Evolutionary conservation across 176 grass and related monocot genomes (phyloP), one percentile per base, ranked within the genome.

Genomic region (Oryza punctata): DNA sequence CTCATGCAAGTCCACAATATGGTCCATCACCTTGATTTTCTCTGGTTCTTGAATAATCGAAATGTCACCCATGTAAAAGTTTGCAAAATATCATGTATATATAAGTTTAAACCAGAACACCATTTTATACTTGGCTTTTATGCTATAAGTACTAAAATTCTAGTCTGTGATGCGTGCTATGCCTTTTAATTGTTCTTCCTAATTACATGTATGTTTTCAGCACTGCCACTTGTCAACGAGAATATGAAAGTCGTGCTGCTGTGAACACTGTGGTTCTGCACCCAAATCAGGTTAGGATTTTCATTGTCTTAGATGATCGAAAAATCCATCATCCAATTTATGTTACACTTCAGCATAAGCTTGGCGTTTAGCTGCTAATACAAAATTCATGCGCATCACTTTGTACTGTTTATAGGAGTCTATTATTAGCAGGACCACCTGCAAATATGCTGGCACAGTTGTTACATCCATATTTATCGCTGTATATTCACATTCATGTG

Each of bases 221-320:
- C 46, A 92, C 93, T 69, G 93, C 89, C 65, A 92, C 93, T 57
- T 99, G 93, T 83, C 96, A 99, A 82, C 75, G 96, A 68, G 96
- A 99, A 68, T 99, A 99, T 72, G 96, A 99, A 89, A 96, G 96
- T 77, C 91, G 93, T 28, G 96, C 93, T 64, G 87, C 96, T 81
- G 93, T 99, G 38, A 99, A 98, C 75, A 98, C 91, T 47, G 93
- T 98, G 12, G 91, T 98, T 64, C 91, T 98, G 59, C 96, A 98
- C 82, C 96, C 93, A 71, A 99, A 99, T 89, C 96, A 99, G 89
- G 96, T 95, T 86, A 27, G 70, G 29, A 63, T 85, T 26, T 67
- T 72, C 21, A 38, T 71, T 73, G 54, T 77, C 69, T 7, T 71
- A 89, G 26, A 10, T 54, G 7, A 24, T 50, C 72, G 0, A 12